Evolutionary conservation across 2,329 filamentous ascomycete species (phyloP), one percentile per base, ranked within the genome.

Genomic region (Colletotrichum musicola): DNA sequence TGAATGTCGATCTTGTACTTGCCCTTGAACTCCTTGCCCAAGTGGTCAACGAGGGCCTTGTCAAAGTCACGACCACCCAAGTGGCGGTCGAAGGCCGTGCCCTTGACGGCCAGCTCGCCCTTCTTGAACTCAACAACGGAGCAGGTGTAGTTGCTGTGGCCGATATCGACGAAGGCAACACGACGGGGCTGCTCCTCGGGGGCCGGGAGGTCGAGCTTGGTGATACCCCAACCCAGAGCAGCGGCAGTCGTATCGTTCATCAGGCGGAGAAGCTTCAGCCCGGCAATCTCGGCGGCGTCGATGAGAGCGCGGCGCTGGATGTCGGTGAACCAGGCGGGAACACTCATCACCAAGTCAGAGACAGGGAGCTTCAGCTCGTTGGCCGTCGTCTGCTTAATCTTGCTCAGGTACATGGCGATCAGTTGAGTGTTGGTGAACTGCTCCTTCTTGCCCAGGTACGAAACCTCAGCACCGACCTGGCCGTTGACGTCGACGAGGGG

Each of bases 171-270:
- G 77, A 99, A 98, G 74, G 89, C 91, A 63, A 98, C 94, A 64
- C 95, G 90, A 77, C 93, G 91, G 70, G 96, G 95, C 86, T 94
- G 94, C 89, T 98, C 95, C 76, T 98, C 96, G 49, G 92, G 87
- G 30, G 85, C 85, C 66, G 95, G 96, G 40, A 99, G 90, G 81
- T 99, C 96, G 71, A 95, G 88, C 88, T 99, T 98, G 76, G 96
- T 98, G 85, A 99, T 98, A 80, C 96, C 96, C 81, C 94, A 99
- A 73, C 96, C 96, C 53, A 99, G 90, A 71, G 96, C 96, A 72
- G 95, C 94, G 69, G 96, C 96, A 59, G 96, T 98, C 74, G 94
- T 98, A 84, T 98, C 96, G 84, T 99, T 99, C 87, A 99, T 97
- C 72, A 99, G 87, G 70, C 96, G 91, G 72, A 99, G 91, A 46